phyloP scores from a whole-genome alignment of 306 rosid genomes.

The Rosa rugosa region DNA sequence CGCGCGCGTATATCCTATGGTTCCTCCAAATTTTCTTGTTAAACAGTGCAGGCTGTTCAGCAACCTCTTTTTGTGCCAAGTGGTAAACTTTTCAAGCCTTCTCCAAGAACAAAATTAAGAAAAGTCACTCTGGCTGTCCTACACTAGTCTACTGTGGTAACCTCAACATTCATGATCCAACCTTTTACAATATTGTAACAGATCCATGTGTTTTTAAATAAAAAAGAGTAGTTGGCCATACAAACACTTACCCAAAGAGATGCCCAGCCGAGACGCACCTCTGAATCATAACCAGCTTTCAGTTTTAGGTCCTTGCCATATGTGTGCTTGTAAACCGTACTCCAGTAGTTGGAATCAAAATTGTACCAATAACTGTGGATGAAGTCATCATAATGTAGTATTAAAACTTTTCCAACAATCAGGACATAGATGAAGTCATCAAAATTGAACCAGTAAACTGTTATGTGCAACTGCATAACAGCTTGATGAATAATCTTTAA shows the following conservation, averaged over 20 bases:
- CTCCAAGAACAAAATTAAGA: background rate
- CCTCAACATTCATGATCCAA: background rate
- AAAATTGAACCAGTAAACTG: background rate
- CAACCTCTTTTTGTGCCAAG: background rate
- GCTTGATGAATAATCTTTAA: slow-evolving; percentile 1
- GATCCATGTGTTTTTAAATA: background rate
- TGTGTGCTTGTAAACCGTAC: slow-evolving; percentile 90
- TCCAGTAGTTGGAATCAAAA: slow-evolving; percentile 85
- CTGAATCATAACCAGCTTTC: slow-evolving; percentile 96
- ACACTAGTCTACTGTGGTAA: background rate
- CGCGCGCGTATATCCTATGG: background rate
- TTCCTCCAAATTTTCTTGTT: slow-evolving; percentile 5
- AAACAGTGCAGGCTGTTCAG: background rate
- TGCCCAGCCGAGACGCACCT: slow-evolving; percentile 96
- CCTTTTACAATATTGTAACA: background rate
- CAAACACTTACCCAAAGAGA: slow-evolving; percentile 91
- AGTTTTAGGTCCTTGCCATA: slow-evolving; percentile 83
- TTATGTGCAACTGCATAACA: background rate
- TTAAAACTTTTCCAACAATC: background rate
- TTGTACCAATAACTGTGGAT: slow-evolving; percentile 85
- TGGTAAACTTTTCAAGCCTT: background rate
- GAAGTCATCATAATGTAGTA: slow-evolving; percentile 12
- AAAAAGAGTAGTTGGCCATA: background rate
- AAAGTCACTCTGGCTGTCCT: background rate
- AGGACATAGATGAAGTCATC: background rate